A percentile compares a stretch with the other conserved stretches of the same genome.
These are phyloP conservation scores for Verticillium klebahnii DNA, from an alignment of 2,329 filamentous ascomycete species.

Conservation along the genomic window DNA sequence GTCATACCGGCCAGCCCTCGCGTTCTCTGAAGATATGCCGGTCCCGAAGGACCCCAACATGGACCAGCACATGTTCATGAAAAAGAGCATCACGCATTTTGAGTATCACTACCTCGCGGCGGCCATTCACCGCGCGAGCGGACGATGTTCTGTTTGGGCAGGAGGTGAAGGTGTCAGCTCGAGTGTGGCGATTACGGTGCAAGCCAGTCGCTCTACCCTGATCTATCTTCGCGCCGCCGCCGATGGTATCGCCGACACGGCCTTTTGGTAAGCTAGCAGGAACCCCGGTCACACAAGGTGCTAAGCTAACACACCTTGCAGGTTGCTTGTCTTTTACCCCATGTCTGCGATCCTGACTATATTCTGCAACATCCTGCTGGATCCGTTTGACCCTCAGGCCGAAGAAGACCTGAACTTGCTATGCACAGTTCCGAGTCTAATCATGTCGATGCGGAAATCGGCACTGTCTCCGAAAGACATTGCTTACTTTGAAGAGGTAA, in stretches of 20 bases:
- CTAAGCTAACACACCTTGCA: constrained; percentile 15
- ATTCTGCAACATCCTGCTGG: constrained; percentile 49
- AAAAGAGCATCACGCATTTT: constrained; percentile 41
- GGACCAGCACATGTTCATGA: constrained; percentile 33
- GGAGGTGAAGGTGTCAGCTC: constrained; percentile 40
- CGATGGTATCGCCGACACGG: constrained; percentile 35
- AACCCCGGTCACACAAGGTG: no score
- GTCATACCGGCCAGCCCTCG: constrained; percentile 41
- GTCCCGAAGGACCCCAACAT: constrained; percentile 6
- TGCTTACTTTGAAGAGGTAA: constrained; percentile 33
- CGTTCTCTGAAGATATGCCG: constrained; percentile 27
- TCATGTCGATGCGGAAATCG: constrained; percentile 31
- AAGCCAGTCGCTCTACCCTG: constrained; percentile 51
- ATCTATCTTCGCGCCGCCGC: constrained; percentile 39
- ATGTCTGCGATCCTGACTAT: constrained; percentile 48
- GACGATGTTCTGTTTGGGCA: constrained; percentile 40
- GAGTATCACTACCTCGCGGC: constrained; percentile 53
- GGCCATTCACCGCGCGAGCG: constrained; percentile 50
- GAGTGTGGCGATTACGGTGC: constrained; percentile 46
- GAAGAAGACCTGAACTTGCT: constrained; percentile 42
- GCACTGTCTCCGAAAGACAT: constrained; percentile 27
- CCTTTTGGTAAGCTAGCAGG: constrained; percentile 39
- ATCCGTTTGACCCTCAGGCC: constrained; percentile 38
- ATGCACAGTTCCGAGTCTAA: constrained; percentile 33
- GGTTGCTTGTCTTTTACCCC: constrained; percentile 53